Base-by-base conservation (phyloP, 306 rosid genomes). In the Trifolium pratense region DNA sequence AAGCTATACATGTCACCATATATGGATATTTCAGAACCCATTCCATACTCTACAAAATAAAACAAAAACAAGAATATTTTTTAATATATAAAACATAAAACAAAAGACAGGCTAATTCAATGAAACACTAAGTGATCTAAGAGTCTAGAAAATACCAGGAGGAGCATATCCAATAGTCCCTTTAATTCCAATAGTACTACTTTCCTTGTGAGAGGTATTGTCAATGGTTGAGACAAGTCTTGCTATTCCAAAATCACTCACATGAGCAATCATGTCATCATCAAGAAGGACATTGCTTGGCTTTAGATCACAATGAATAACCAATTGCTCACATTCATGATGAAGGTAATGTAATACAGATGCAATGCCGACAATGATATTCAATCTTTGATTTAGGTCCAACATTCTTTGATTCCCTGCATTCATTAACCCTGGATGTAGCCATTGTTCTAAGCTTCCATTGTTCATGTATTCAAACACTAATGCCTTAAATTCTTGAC, bases 211-310 rank as follows among this genome's bases (percentile, higher is more conserved):
- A 61, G 64, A 26, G 52, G 20, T 16, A 12, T 34, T 16, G 18
- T 20, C 53, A 42, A 66, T 8, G 8, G 21, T 0, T 5, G 32
- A 68, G 32, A 76, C 70, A 9, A 76, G 21, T 29, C 57, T 69
- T 46, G 76, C 76, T 20, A 57, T 49, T 5, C 80, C 75, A 23
- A 76, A 76, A 58, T 76, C 69, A 57, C 80, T 18, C 45, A 76
- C 75, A 3, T 4, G 68, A 56, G 68, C 68, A 14, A 66, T 43
- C 69, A 76, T 40, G 29, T 42, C 46, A 31, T 67, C 23, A 3
- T 75, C 66, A 53, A 75, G 66, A 65, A 75, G 79, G 11, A 75
- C 34, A 37, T 65, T 75, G 34, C 69, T 67, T 9, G 80, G 81
- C 66, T 78, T 78, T 1, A 78, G 1, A 37, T 78, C 81, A 11